phyloP scores from a whole-genome alignment of 169 alveolate genomes.

The Eimeria zaria region DNA sequence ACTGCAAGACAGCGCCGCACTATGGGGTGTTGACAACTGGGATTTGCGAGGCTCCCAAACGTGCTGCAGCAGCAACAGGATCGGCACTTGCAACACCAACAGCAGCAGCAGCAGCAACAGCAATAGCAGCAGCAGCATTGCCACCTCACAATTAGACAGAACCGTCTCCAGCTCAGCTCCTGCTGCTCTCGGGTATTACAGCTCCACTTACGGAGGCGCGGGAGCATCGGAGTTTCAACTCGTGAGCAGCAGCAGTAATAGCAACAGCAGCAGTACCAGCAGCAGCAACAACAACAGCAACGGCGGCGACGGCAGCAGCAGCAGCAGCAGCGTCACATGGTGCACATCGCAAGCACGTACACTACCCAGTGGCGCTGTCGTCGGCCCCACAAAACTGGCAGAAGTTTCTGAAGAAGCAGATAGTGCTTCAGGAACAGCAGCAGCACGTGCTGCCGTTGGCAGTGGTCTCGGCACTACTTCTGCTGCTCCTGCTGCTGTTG shows the following conservation, averaged over 20 bases:
- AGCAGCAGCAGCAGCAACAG: conserved; percentile 13
- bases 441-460: conserved; percentile 5
- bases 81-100: conserved; percentile 9
- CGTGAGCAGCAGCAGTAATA: conserved; percentile 28
- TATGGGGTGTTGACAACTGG: conserved; percentile 10
- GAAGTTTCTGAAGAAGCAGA: neutral
- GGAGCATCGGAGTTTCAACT: neutral
- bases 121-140: neutral
- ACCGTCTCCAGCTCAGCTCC: conserved; percentile 24
- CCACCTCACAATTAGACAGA: conserved; percentile 6
- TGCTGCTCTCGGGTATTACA: conserved; percentile 6
- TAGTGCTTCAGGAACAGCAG: neutral
- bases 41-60: conserved; percentile 10
- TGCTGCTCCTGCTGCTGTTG: neutral
- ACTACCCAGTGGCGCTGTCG: too few species aligned
- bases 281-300: conserved; percentile 58
- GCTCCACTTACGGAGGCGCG: neutral
- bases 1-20: neutral
- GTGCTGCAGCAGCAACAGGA: conserved; percentile 49
- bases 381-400: neutral
- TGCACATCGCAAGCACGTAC: too few species aligned
- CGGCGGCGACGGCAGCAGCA: too few species aligned
- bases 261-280: conserved; percentile 33
- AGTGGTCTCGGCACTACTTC: neutral
- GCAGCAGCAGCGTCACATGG: too few species aligned